Evolutionary conservation across 1,139 yeast species (phyloP).

Genomic region (Hyphopichia wangnamkhiaoensis): DNA sequence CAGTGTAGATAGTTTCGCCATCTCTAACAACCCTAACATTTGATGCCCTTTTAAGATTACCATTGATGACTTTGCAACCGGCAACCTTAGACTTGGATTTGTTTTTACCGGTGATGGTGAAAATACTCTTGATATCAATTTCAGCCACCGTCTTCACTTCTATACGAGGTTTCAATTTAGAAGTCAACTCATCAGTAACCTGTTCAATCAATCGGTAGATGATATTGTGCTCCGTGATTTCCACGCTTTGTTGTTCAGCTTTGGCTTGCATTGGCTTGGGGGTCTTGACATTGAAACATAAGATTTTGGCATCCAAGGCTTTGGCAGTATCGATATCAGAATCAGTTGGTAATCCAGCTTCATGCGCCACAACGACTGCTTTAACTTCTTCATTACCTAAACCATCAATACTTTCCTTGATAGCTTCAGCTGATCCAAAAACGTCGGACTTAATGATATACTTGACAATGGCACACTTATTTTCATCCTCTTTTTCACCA

Average conservation of each 20-base stretch:
- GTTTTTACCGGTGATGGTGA: conserved; percentile 57
- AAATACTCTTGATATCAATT: conserved; percentile 69
- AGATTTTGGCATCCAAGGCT: conserved; percentile 67
- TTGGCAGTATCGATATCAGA: conserved; percentile 81
- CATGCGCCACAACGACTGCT: conserved; percentile 65
- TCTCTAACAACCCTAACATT: conserved; percentile 65
- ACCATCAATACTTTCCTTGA: conserved; percentile 71
- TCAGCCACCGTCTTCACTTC: conserved; percentile 72
- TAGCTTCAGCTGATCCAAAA: conserved; percentile 65
- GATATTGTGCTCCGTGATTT: conserved; percentile 67
- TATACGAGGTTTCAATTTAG: conserved; percentile 63
- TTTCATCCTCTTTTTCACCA: conserved; percentile 20
- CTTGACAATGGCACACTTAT: conserved; percentile 38
- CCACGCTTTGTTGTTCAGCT: conserved; percentile 64
- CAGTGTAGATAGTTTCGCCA: conserved; percentile 58
- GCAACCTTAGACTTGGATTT: conserved; percentile 66
- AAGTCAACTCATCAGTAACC: conserved; percentile 66
- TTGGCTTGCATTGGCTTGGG: conserved; percentile 64
- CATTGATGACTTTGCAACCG: conserved; percentile 82
- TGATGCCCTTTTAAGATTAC: conserved; percentile 61
- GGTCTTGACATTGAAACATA: conserved; percentile 75
- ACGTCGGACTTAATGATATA: conserved; percentile 90
- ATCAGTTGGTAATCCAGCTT: conserved; percentile 86
- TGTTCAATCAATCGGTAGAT: conserved; percentile 88
- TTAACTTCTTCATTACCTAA: conserved; percentile 85